Conservation (phyloP, 2,329 filamentous ascomycete species). For the Shiraia bambusicola region DNA sequence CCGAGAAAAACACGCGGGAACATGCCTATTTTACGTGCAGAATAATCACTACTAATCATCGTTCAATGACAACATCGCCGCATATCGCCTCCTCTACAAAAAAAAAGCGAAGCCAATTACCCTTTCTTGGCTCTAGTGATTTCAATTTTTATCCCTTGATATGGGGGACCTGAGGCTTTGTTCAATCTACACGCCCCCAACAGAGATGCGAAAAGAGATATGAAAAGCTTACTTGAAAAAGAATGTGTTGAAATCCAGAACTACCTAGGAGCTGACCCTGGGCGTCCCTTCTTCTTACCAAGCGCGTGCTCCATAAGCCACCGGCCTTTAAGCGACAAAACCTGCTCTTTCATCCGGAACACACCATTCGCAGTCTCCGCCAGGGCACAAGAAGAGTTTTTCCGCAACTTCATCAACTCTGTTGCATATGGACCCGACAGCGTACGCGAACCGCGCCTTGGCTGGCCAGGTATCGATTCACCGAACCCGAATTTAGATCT, state of each 20-base stretch:
- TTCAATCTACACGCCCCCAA: not conserved
- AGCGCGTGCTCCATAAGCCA: not conserved
- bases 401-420: slow-evolving; percentile 5
- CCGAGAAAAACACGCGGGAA: too few species aligned
- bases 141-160: too few species aligned
- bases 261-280: too few species aligned
- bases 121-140: too few species aligned
- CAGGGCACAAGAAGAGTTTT: slow-evolving; percentile 54
- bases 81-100: too few species aligned
- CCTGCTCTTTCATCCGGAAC: slow-evolving; percentile 1
- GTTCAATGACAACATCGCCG: too few species aligned
- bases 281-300: not conserved
- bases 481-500: not conserved
- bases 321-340: not conserved
- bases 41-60: too few species aligned
- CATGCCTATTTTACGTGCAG: too few species aligned
- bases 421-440: not conserved
- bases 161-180: too few species aligned
- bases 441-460: not conserved
- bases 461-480: not conserved
- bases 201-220: slow-evolving; percentile 2
- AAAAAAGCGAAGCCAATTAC: too few species aligned
- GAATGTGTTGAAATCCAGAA: not conserved
- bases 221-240: not conserved
- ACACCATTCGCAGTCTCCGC: slow-evolving; percentile 39